phyloP scores from a whole-genome alignment of 805 yeast species.

The Metschnikowia aberdeeniae region DNA sequence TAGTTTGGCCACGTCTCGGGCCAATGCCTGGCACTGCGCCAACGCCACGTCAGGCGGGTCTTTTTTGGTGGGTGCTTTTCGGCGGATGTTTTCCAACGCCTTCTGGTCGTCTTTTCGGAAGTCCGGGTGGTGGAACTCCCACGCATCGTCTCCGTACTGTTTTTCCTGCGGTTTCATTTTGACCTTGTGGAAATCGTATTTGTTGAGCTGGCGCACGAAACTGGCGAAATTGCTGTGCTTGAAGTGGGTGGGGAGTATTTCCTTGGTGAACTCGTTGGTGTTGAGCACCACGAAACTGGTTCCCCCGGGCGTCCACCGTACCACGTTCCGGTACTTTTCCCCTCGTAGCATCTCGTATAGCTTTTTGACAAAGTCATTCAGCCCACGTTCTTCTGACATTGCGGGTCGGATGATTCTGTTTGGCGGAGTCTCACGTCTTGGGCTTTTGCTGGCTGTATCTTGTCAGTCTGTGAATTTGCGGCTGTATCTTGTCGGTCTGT shows the following conservation, averaged over 20 bases:
- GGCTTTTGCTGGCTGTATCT: background rate
- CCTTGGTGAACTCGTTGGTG: slow-evolving; percentile 85
- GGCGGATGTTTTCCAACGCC: slow-evolving; percentile 80
- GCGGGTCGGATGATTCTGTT: no score
- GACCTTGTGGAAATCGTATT: slow-evolving; percentile 96
- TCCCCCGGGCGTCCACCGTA: slow-evolving; percentile 83
- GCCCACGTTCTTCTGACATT: slow-evolving; percentile 17
- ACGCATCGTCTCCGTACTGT: slow-evolving; percentile 64
- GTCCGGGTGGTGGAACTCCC: slow-evolving; percentile 95
- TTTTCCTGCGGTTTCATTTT: slow-evolving; percentile 65
- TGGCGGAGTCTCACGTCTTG: no score
- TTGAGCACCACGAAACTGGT: slow-evolving; percentile 86
- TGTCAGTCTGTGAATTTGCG: background rate
- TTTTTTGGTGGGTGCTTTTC: slow-evolving; percentile 69
- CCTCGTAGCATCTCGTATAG: slow-evolving; percentile 81
- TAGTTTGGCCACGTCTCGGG: slow-evolving; percentile 31
- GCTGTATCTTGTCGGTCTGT: background rate
- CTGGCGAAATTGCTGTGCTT: slow-evolving; percentile 93
- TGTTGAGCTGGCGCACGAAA: slow-evolving; percentile 92
- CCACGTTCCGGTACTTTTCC: slow-evolving; percentile 67
- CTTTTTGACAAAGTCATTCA: slow-evolving; percentile 78
- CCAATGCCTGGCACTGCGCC: slow-evolving; percentile 21
- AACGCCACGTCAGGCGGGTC: slow-evolving; percentile 11
- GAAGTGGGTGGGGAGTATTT: slow-evolving; percentile 86
- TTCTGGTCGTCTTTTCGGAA: slow-evolving; percentile 72